Base-by-base conservation (phyloP, 371 early-diverging fungal genomes). In the Blakeslea trispora region DNA sequence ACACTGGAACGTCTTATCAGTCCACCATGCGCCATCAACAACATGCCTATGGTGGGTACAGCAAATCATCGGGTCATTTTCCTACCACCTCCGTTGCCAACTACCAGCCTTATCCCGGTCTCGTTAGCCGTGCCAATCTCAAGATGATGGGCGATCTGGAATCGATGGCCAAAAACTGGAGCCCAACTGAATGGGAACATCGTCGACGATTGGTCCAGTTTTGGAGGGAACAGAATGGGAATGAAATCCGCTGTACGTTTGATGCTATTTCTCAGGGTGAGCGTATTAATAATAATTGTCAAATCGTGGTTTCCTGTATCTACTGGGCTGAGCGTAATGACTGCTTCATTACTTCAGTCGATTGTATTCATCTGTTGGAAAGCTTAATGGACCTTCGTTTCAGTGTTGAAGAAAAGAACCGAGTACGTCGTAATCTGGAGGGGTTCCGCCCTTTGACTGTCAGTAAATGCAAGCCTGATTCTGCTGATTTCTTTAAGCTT, bases 321-420 rank as follows among this genome's bases (percentile, higher is more conserved):
- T 92, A 86, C 66, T 90, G 91, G 91, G 83, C 82, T 28, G 86
- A 84, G 57, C 77, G 79, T 56, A 81, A 85, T 17, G 89, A 89
- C 18, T 92, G 77, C 50, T 91, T 83, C 68, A 79, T 91, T 53
- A 92, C 92, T 7, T 87, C 87, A 3, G 91, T 91, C 41, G 92
- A 91, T 58, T 89, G 86, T 59, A 89, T 92, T 39, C 83, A 86
- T 61, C 63, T 91, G 44, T 72, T 92, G 24, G 92, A 91, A 73
- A 80, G 83, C 11, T 63, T 92, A 9, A 85, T 91, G 50, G 87
- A 83, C 1, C 85, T 88, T 8, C 81, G 85, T 13, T 91, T 92
- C 57, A 89, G 87, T 0, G 88, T 89, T 2, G 91, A 91, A 62
- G 91, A 91, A 64, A 92, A 92, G 72, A 92, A 91, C 64, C 81